Base-by-base conservation (phyloP, 176 grass and related monocot species). In the Eragrostis nindensis region DNA sequence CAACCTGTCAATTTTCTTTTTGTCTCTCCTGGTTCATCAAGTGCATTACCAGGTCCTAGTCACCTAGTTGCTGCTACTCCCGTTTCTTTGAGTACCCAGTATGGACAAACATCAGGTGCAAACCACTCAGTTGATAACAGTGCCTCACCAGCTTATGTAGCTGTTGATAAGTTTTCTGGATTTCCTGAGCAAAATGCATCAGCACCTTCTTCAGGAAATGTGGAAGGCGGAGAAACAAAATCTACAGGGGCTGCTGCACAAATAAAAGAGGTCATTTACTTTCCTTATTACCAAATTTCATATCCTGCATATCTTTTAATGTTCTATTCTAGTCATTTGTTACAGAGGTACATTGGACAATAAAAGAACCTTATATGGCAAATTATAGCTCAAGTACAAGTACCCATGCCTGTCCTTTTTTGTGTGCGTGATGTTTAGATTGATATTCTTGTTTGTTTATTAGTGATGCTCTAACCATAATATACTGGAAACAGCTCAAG, bases 261-360 rank as follows among this genome's bases (percentile, higher is more conserved):
- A 49, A 80, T 67, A 71, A 87, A 87, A 81, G 70, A 91, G 89
- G 89, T 91, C 27, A 30, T 72, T 82, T 73, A 77, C 60, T 66
- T 53, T 72, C 18, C 41, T 44, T 60, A 62, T 29, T 44, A 61
- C 49, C 32, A 60, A 12, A 73, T 27, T 85, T 84, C 59, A 81
- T 78, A 73, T 77, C 41, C 65, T n/a, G n/a, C n/a, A n/a, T 85
- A 46, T 77, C 53, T 71, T 72, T 57, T 48, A 42, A 56, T 60
- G 49, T 41, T 75, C 32, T 66, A 43, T 72, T 79, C 38, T 55
- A 22, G 12, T 52, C 7, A 15, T 24, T 70, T 40, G 11, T 70
- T 85, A 63, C 38, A 48, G 59, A 64, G 27, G 30, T 63, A 64
- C 14, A 15, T 24, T 71, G 13, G 44, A 25, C 49, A 8, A 13